Evolutionary conservation across 805 yeast species (phyloP).

Genomic region (Tetrapisispora nanseiensis): DNA sequence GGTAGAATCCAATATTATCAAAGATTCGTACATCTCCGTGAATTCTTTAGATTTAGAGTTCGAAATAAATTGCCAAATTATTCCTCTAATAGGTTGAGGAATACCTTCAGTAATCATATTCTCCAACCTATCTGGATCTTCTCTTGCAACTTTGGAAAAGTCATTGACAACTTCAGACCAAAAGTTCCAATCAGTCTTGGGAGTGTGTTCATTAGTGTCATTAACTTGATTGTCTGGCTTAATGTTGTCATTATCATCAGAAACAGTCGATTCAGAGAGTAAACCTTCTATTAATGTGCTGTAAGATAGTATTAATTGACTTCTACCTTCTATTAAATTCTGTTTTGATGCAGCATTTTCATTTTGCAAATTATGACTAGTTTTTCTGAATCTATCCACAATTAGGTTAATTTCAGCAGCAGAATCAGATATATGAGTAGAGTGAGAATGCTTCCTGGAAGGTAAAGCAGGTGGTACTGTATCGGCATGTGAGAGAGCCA

Average conservation of each 20-base stretch:
- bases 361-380: constrained; percentile 40
- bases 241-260: constrained; percentile 7
- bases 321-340: constrained; percentile 39
- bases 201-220: not conserved
- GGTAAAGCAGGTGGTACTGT: constrained; percentile 11
- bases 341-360: constrained; percentile 46
- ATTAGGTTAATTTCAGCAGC: constrained; percentile 48
- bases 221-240: constrained; percentile 33
- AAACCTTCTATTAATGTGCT: constrained; percentile 10
- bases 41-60: constrained; percentile 56
- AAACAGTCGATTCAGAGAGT: constrained; percentile 11
- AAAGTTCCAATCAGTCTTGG: constrained; percentile 57
- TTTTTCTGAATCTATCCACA: constrained; percentile 48
- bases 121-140: constrained; percentile 50
- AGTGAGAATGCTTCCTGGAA: constrained; percentile 4
- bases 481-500: constrained; percentile 12
- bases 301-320: constrained; percentile 31
- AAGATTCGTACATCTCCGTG: constrained; percentile 25
- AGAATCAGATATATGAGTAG: constrained; percentile 14
- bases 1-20: constrained; percentile 46
- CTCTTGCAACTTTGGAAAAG: constrained; percentile 55
- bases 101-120: constrained; percentile 63
- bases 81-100: constrained; percentile 77
- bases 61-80: constrained; percentile 86
- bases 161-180: constrained; percentile 80